Evolutionary conservation across 331 rosid genomes (phyloP), one percentile per base, ranked within the genome.

Genomic region (Quercus tomentella): DNA sequence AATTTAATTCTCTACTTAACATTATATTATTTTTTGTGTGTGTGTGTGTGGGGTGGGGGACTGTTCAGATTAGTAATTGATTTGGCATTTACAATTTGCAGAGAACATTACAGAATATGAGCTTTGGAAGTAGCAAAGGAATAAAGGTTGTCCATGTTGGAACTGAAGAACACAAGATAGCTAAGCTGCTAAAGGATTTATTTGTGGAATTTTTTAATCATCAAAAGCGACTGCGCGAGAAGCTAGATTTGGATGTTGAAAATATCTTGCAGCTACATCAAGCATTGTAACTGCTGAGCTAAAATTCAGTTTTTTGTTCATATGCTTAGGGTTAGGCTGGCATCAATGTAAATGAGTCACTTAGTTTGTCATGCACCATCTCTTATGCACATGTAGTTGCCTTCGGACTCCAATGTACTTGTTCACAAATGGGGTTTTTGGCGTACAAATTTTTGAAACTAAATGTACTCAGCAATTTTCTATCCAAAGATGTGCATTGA

Each of bases 91-190:
- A 74, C 72, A 55, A 63, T 62, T 43, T 82, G 85, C 90, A 86
- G 90, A 45, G 5, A n/a, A 52, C 3, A 8, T 6, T n/a, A 8
- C 74, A 17, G 55, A 26, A 65, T 2, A 25, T 49, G 79, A 69
- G 65, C 52, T 6, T 25, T 15, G 66, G 66, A 76, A 56, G 26
- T 20, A 30, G 70, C 73, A 80, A 61, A 14, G 62, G 66, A 60
- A 76, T 92, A 79, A 87, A 75, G 82, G 63, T 83, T 61, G 91
- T 90, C 10, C 1, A 1, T n/a, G 45, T 65, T 17, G 91, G 91
- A 75, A 86, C 66, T 56, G 43, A 15, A 43, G 89, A 87, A 51
- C 90, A 84, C 80, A 43, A 55, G 78, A 63, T 6, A 4, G 94
- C 91, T 10, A 78, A 76, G 83, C 51, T 77, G 45, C 74, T 76